These are phyloP conservation scores for Lactarius indigo DNA, from an alignment of 768 basidiomycete species.

Conservation along the genomic window DNA sequence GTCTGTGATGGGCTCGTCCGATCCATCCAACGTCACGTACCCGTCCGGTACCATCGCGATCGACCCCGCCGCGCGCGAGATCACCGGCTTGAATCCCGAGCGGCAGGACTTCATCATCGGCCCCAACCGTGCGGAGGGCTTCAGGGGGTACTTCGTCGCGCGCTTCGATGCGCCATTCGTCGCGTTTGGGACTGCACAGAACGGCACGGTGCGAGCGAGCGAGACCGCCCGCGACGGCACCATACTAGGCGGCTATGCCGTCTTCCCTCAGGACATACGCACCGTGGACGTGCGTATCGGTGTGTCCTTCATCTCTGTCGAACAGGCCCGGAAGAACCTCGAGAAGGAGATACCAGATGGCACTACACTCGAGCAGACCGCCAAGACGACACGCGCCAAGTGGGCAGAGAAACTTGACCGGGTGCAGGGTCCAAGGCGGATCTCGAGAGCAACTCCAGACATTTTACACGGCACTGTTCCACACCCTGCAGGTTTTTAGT, in stretches of 20 bases:
- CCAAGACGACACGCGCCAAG: constrained; percentile 32
- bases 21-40: constrained; percentile 47
- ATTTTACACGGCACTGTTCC: constrained; percentile 60
- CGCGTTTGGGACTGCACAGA: constrained; percentile 49
- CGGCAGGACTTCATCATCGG: constrained; percentile 69
- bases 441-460: constrained; percentile 33
- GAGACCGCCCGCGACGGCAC: constrained; percentile 38
- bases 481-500: constrained; percentile 50
- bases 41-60: constrained; percentile 52
- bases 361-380: constrained; percentile 37
- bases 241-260: constrained; percentile 49
- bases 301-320: constrained; percentile 70
- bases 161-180: constrained; percentile 48
- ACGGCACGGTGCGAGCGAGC: constrained; percentile 36
- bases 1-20: constrained; percentile 52
- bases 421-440: constrained; percentile 35
- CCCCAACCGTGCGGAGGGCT: constrained; percentile 39
- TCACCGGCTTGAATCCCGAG: constrained; percentile 63
- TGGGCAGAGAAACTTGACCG: constrained; percentile 44
- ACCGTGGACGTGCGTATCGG: constrained; percentile 56
- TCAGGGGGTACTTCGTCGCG: constrained; percentile 52
- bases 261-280: constrained; percentile 36
- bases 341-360: constrained; percentile 41
- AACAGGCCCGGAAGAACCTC: constrained; percentile 47
- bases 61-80: constrained; percentile 41